Evolutionary conservation across 1,284 basidiomycete species (phyloP).

Genomic region (Rhodofomes roseus): DNA sequence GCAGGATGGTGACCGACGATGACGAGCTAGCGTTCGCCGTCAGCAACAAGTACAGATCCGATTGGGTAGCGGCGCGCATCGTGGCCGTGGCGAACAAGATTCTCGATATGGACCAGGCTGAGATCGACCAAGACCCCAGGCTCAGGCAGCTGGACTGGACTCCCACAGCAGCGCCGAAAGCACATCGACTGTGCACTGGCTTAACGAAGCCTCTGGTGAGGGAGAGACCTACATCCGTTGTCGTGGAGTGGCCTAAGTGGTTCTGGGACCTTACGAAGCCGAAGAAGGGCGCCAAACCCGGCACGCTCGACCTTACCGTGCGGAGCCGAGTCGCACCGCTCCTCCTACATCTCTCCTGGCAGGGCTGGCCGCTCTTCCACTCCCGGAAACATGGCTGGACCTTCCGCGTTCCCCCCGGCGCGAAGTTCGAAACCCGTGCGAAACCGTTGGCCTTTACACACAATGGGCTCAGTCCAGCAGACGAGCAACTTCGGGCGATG

Average conservation of each 20-base stretch:
- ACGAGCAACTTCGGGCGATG: conserved; percentile 46
- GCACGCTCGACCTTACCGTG: conserved; percentile 82
- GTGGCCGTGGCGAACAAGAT: conserved; percentile 36
- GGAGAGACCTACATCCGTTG: no score
- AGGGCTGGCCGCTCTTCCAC: conserved; percentile 81
- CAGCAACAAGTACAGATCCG: conserved; percentile 33
- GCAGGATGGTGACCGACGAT: conserved; percentile 36
- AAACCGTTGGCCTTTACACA: conserved; percentile 52
- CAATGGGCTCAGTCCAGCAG: conserved; percentile 58
- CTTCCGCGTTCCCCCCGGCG: conserved; percentile 64
- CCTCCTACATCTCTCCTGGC: conserved; percentile 86
- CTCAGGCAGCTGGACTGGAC: conserved; percentile 69
- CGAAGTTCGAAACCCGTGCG: conserved; percentile 36
- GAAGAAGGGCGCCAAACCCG: conserved; percentile 59
- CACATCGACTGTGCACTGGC: neutral
- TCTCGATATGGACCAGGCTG: conserved; percentile 15
- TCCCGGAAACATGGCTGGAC: conserved; percentile 92
- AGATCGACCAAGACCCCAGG: conserved; percentile 48
- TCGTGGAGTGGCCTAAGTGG: conserved; percentile 83
- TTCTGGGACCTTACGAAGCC: conserved; percentile 88
- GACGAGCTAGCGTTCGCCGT: conserved; percentile 40
- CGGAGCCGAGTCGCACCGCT: conserved; percentile 84
- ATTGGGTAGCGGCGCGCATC: conserved; percentile 30
- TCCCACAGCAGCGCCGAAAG: neutral
- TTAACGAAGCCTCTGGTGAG: no score